Base-by-base conservation (phyloP, 164 flowering plant genomes). In the Aristolochia fimbriata region DNA sequence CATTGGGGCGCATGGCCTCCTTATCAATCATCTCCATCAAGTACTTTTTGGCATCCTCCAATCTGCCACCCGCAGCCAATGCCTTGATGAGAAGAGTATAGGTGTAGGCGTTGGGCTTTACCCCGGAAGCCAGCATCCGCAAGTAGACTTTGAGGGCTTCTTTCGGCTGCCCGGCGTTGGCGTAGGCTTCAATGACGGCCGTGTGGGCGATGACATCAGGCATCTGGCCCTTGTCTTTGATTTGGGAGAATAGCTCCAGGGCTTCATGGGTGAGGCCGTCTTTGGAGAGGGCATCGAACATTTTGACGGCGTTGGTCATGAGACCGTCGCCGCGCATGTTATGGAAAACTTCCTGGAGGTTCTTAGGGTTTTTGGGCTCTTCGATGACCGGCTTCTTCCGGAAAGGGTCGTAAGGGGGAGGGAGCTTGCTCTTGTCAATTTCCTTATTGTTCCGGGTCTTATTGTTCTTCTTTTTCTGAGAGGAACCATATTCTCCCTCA, bases 231-330 rank as follows among this genome's bases (percentile, higher is more conserved):
- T 78, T 81, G 58, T 92, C 97, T 62, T 87, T 92, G 60, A 92
- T 81, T 52, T 72, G 68, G 3, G 69, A 47, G 60, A 87, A 85
- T 37, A 89, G 78, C 60, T 83, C 81, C 54, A 87, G 25, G 22
- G 98, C 97, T 49, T 92, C 97, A 65, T 92, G 98, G 49, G 98
- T 87, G 14, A 81, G 76, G 0, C 97, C 96, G 46, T 87, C 86
- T 59, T 83, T 83, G 19, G 97, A 85, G 87, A 92, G 79, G 62
- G 78, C 91, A 76, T 89, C 97, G 81, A 92, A 87, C 97, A 89
- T 87, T 82, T 92, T 87, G 71, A 77, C 85, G 50, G 98, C 97
- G 62, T 72, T 71, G 62, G 76, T 61, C 19, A 71, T 59, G 22
- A 92, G 78, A 11, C 96, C 88, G 0, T 80, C 87, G 0, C 74